Evolutionary conservation across 2,329 filamentous ascomycete species (phyloP).

Genomic region (Cladophialophora yegresii): DNA sequence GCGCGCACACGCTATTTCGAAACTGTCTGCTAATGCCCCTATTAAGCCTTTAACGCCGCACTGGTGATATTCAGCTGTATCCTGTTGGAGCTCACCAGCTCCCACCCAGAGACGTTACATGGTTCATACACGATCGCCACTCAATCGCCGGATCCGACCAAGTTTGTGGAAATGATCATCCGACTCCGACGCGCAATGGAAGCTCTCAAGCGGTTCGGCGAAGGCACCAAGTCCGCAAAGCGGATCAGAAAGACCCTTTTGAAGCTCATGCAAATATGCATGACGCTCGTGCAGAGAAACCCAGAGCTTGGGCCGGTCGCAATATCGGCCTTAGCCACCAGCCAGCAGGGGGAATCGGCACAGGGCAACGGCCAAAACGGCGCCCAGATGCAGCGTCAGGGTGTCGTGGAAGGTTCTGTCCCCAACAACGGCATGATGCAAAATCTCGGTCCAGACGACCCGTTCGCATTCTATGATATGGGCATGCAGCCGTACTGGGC

Average conservation of each 20-base stretch:
- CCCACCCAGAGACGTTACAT: constrained; percentile 9
- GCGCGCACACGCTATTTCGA: constrained; percentile 21
- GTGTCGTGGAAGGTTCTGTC: constrained; percentile 3
- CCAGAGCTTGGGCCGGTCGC: constrained; percentile 25
- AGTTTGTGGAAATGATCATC: constrained; percentile 27
- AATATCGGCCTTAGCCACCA: constrained; percentile 21
- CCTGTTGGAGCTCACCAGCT: constrained; percentile 24
- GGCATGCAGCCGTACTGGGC: constrained; percentile 30
- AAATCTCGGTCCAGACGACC: constrained; percentile 50
- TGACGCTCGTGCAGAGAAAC: constrained; percentile 28
- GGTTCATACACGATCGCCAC: constrained; percentile 14
- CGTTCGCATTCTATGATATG: constrained; percentile 25
- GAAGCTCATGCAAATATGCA: constrained; percentile 31
- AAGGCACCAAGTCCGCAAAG: constrained; percentile 28
- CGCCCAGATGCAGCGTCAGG: neutral
- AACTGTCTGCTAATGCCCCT: constrained; percentile 24
- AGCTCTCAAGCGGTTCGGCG: constrained; percentile 25
- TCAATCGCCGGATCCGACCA: constrained; percentile 17
- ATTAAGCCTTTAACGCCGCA: constrained; percentile 41
- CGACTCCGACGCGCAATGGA: constrained; percentile 25
- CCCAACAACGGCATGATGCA: constrained; percentile 48
- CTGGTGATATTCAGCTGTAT: constrained; percentile 41
- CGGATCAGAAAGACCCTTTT: constrained; percentile 27
- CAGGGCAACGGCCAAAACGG: constrained; percentile 13
- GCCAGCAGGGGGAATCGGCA: constrained; percentile 14